Conservation (phyloP, 805 yeast species). For the Metschnikowia lunata region DNA sequence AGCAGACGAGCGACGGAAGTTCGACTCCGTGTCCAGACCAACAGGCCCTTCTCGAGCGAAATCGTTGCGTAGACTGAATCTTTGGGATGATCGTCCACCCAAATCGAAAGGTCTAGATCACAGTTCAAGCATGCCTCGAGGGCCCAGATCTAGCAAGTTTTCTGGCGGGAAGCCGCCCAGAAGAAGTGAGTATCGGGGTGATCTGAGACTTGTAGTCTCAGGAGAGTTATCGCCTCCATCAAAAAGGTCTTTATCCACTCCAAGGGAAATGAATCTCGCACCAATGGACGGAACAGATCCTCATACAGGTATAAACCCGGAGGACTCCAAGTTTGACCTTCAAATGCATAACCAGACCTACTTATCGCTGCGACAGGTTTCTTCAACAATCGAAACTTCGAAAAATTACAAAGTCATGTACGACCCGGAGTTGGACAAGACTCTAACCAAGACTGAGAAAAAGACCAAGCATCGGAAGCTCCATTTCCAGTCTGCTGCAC, state of each 20-base stretch:
- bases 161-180: background rate
- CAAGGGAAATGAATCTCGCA: background rate
- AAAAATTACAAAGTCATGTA: constrained; percentile 44
- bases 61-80: background rate
- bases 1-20: background rate
- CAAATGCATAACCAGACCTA: constrained; percentile 26
- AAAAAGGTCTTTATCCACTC: background rate
- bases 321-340: constrained; percentile 26
- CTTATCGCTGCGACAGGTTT: constrained; percentile 9
- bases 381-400: constrained; percentile 9
- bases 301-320: constrained; percentile 28
- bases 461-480: constrained; percentile 37
- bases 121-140: constrained; percentile 2
- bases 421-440: constrained; percentile 44
- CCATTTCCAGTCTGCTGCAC: constrained; percentile 31
- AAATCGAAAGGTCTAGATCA: constrained; percentile 2
- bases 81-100: background rate
- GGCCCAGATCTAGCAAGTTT: constrained; percentile 3
- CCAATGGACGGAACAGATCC: constrained; percentile 29
- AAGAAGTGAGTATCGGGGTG: background rate
- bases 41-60: background rate
- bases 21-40: background rate
- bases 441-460: constrained; percentile 29
- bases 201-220: background rate
- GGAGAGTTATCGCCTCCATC: background rate